Conservation (phyloP, 1,139 yeast species). For the Yamadazyma diospyri region DNA sequence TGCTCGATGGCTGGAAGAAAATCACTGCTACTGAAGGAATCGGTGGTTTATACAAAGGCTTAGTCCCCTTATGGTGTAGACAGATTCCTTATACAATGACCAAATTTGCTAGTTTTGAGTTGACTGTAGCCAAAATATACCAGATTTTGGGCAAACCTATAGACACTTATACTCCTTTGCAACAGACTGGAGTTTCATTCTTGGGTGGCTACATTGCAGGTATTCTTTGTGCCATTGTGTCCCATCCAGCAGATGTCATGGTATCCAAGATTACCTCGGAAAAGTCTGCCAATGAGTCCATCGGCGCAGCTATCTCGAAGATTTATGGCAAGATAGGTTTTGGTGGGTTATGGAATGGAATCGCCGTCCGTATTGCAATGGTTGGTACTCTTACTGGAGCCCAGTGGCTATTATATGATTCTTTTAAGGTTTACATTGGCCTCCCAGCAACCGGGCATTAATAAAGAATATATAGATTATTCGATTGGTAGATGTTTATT, state of each 20-base stretch:
- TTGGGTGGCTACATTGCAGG: conserved; percentile 96
- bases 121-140: conserved; percentile 75
- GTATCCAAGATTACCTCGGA: conserved; percentile 87
- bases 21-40: conserved; percentile 65
- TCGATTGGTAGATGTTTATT: background rate
- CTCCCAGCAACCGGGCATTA: conserved; percentile 83
- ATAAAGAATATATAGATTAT: conserved; percentile 1
- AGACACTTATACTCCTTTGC: conserved; percentile 37
- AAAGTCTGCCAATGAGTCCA: conserved; percentile 61
- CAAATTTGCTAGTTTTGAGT: conserved; percentile 90
- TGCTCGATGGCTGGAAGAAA: conserved; percentile 65
- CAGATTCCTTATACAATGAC: conserved; percentile 97
- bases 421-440: conserved; percentile 87
- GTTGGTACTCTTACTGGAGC: conserved; percentile 94
- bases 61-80: conserved; percentile 89
- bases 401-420: conserved; percentile 95
- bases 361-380: conserved; percentile 92
- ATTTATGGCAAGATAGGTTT: conserved; percentile 84
- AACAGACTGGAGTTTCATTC: conserved; percentile 92
- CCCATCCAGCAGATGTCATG: conserved; percentile 98
- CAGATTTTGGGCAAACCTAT: conserved; percentile 43
- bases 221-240: conserved; percentile 88
- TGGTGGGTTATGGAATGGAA: conserved; percentile 89
- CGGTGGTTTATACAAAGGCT: conserved; percentile 77
- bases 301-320: conserved; percentile 63